Percentiles rank a stretch among this genome's conserved stretches.
phyloP scores from a whole-genome alignment of 805 yeast species.

The Helenozyma rhizophorensis region DNA sequence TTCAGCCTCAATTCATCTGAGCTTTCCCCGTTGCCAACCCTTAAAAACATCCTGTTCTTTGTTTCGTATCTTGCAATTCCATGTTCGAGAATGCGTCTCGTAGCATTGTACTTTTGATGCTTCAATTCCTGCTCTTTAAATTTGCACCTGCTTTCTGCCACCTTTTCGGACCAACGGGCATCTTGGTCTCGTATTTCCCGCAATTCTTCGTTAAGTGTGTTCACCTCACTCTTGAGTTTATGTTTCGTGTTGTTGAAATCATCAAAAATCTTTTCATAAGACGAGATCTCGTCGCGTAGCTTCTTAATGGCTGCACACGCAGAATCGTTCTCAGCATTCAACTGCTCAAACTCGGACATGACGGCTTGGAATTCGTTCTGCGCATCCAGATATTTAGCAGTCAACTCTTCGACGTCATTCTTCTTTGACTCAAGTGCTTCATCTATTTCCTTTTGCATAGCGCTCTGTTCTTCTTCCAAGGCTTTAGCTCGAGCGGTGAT shows the following conservation, averaged over 20 bases:
- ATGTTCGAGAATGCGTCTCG: slow-evolving; percentile 45
- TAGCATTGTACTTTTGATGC: slow-evolving; percentile 29
- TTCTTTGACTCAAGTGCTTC: neutral
- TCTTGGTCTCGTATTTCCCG: neutral
- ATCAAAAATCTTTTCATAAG: slow-evolving; percentile 7
- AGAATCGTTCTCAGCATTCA: slow-evolving; percentile 5
- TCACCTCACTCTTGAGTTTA: slow-evolving; percentile 3
- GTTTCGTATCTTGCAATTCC: slow-evolving; percentile 37
- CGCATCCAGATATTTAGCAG: neutral
- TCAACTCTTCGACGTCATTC: neutral
- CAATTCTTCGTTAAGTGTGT: neutral
- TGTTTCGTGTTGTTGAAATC: slow-evolving; percentile 10
- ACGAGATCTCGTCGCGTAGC: no score
- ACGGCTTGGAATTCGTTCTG: neutral
- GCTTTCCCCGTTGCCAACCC: neutral
- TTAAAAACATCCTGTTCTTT: slow-evolving; percentile 22
- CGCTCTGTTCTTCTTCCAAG: neutral
- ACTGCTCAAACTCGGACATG: slow-evolving; percentile 6
- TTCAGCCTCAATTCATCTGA: no score
- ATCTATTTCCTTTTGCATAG: neutral
- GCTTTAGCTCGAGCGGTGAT: slow-evolving; percentile 8
- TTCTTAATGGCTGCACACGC: no score
- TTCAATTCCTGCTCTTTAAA: slow-evolving; percentile 14
- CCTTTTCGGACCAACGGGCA: slow-evolving; percentile 7
- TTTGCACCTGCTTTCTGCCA: slow-evolving; percentile 17